These are phyloP conservation scores for Aspergillus flavus DNA, from an alignment of 2,329 filamentous ascomycete genomes.

Conservation along the genomic window DNA sequence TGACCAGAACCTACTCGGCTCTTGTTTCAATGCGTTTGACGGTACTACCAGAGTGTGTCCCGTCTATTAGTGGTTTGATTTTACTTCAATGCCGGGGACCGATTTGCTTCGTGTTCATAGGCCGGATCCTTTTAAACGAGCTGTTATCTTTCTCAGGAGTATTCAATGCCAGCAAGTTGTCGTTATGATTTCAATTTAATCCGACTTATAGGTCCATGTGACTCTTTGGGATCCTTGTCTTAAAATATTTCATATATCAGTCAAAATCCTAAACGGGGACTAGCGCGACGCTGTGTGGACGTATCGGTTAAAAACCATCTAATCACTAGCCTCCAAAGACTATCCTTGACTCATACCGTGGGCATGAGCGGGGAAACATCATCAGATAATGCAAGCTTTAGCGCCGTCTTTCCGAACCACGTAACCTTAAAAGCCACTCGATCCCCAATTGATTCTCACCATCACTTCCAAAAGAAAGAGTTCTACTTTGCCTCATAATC, in stretches of 20 bases:
- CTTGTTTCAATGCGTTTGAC: no score
- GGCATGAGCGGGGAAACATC: background rate
- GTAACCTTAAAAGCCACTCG: background rate
- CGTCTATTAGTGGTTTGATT: no score
- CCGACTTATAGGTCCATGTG: background rate
- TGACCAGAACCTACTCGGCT: no score
- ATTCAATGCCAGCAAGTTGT: no score
- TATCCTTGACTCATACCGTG: background rate
- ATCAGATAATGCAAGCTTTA: background rate
- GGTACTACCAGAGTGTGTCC: no score
- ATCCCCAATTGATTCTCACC: background rate
- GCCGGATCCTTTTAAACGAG: fast-evolving
- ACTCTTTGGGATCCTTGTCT: no score
- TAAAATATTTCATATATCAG: no score
- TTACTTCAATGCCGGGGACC: no score
- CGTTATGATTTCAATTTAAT: no score
- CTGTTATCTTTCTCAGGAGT: fast-evolving
- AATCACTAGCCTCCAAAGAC: background rate
- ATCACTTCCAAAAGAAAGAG: background rate
- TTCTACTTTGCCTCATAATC: background rate
- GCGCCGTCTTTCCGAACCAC: background rate
- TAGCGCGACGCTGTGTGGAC: background rate
- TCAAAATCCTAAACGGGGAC: background rate
- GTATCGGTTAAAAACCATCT: background rate
- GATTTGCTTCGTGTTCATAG: no score